Base-by-base conservation (phyloP, 1,139 yeast species). In the Yamadazyma taylorii region DNA sequence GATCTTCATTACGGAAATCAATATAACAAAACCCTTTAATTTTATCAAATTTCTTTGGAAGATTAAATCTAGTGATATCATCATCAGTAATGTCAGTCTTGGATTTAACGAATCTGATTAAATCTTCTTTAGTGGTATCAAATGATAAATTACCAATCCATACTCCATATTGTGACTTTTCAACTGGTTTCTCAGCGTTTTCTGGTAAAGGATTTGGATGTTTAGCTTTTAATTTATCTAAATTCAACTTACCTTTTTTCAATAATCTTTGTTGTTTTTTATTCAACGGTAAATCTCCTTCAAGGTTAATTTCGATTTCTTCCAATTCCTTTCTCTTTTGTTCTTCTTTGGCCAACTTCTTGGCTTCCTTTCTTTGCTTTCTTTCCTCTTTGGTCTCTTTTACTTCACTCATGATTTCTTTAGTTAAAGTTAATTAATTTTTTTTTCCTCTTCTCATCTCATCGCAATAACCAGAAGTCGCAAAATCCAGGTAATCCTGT, bases 111-210 rank as follows among this genome's bases (percentile, higher is more conserved):
- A 85, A 89, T 39, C 82, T 71, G 10, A 69, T 66, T 17, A 92
- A 57, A 45, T 89, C 95, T 28, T 85, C 94, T 50, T 76, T 80
- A 1, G 82, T 73, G 5, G 97, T 89, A 38, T 86, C 94, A 52
- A 85, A 94, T 0, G 96, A 75, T 48, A 94, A 63, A 58, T 92
- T 94, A 33, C 98, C 98, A 32, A 92, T 77, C 98, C 98, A 92
- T 17, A 89, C 94, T 32, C 95, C 95, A 52, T 67, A 79, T 38
- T 73, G 76, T 2, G 83, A 73, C 48, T 72, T 73, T 42, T 47
- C 47, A 33, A 54, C 55, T 27, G 32, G 56, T 16, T 51, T 55
- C 3, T 47, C 56, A 10, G 61, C 56, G 16, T 47, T 47, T 25
- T 57, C 66, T 12, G 62, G 59, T 42, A 68, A 71, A 21, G 78